Evolutionary conservation across 768 basidiomycete species (phyloP).

Genomic region (Mycena alexandri): DNA sequence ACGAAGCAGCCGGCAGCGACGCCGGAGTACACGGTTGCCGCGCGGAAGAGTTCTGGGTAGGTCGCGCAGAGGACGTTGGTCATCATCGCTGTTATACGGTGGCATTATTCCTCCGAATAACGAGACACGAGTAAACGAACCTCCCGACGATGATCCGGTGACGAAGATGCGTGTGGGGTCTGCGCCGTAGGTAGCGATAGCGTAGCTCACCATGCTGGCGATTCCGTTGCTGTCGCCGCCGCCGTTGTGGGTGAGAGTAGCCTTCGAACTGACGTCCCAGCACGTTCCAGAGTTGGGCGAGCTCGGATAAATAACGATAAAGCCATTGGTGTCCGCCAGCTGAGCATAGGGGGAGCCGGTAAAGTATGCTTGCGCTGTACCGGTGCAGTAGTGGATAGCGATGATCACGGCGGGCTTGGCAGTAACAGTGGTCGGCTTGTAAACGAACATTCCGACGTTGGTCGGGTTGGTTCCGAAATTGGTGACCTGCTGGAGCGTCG

Average conservation of each 20-base stretch:
- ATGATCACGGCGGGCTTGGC: conserved; percentile 61
- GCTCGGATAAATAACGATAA: conserved; percentile 64
- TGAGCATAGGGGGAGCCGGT: conserved; percentile 61
- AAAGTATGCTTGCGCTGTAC: conserved; percentile 66
- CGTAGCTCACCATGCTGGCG: conserved; percentile 60
- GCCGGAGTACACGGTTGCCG: conserved; percentile 63
- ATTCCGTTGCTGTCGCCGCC: conserved; percentile 69
- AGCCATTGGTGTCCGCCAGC: conserved; percentile 62
- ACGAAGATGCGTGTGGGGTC: conserved; percentile 62
- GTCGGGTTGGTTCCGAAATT: conserved; percentile 67
- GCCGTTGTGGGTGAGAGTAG: conserved; percentile 66
- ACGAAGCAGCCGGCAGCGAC: conserved; percentile 67
- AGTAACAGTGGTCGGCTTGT: conserved; percentile 54
- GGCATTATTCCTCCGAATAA: no score
- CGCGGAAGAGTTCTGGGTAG: conserved; percentile 67
- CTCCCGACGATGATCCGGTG: conserved; percentile 65
- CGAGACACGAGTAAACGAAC: conserved; percentile 30
- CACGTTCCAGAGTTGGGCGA: conserved; percentile 60
- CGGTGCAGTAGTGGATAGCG: conserved; percentile 67
- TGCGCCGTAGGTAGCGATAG: conserved; percentile 61
- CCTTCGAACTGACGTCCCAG: conserved; percentile 66
- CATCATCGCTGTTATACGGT: conserved; percentile 60
- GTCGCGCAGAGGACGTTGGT: conserved; percentile 67
- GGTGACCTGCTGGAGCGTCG: conserved; percentile 53
- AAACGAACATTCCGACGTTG: conserved; percentile 62